Evolutionary conservation across 2,329 filamentous ascomycete genomes (phyloP).

Genomic region (Aspergillus quadricinctus): DNA sequence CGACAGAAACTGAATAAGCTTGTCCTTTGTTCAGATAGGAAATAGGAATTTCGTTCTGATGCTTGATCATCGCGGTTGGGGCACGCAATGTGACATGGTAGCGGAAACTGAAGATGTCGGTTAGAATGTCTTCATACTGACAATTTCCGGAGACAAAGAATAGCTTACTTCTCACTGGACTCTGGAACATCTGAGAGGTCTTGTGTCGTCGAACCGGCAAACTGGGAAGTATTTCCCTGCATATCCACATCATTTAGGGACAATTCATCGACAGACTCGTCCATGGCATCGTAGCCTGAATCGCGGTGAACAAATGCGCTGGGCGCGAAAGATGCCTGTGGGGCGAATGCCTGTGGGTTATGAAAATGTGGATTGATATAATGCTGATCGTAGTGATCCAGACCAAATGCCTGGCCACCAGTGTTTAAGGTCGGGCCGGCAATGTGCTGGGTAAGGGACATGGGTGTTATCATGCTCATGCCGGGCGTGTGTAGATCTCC

Average conservation of each 20-base stretch:
- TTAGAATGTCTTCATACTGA: constrained; percentile 12
- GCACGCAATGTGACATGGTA: constrained; percentile 88
- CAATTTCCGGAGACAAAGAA: not conserved
- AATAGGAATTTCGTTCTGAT: constrained; percentile 85
- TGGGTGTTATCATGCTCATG: constrained; percentile 71
- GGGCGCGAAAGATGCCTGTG: constrained; percentile 62
- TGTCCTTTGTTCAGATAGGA: constrained; percentile 98
- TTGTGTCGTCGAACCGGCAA: constrained; percentile 26
- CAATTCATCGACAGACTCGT: constrained; percentile 62
- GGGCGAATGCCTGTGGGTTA: constrained; percentile 67
- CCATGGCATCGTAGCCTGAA: constrained; percentile 73
- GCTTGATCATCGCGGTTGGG: constrained; percentile 88
- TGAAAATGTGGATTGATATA: constrained; percentile 57
- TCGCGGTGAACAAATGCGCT: constrained; percentile 78
- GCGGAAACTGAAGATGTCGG: constrained; percentile 59
- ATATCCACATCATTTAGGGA: constrained; percentile 55
- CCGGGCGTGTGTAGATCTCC: constrained; percentile 83
- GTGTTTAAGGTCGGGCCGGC: constrained; percentile 53
- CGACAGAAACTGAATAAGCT: constrained; percentile 79
- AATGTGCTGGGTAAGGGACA: constrained; percentile 70
- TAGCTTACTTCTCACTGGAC: constrained; percentile 51
- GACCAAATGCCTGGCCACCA: constrained; percentile 59
- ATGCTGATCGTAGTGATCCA: constrained; percentile 63
- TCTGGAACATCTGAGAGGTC: constrained; percentile 24
- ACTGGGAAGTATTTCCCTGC: constrained; percentile 52